These are phyloP conservation scores for Penicillium macrosclerotiorum DNA, from an alignment of 495 filamentous ascomycete genomes.

Conservation along the genomic window DNA sequence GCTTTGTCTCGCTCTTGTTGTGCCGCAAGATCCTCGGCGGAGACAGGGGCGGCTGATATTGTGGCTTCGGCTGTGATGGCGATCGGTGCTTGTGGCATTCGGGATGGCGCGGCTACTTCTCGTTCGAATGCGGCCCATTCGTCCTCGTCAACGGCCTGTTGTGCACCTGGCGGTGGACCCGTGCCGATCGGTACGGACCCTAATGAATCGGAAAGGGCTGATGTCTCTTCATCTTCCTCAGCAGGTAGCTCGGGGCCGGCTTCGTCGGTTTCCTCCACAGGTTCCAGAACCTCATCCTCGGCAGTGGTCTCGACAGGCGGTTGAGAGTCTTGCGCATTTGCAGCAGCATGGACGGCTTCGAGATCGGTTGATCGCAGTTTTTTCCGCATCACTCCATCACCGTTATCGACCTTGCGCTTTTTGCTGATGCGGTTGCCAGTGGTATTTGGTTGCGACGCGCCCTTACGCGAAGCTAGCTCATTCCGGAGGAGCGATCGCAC, in stretches of 20 bases:
- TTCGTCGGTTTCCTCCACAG: slow-evolving; percentile 25
- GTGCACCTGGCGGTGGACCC: slow-evolving; percentile 7
- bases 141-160: slow-evolving; percentile 63
- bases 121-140: slow-evolving; percentile 93
- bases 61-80: slow-evolving; percentile 42
- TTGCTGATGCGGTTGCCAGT: slow-evolving; percentile 46
- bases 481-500: slow-evolving; percentile 78
- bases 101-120: slow-evolving; percentile 64
- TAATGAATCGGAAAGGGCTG: slow-evolving; percentile 8
- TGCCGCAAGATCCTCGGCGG: slow-evolving; percentile 69
- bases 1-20: slow-evolving; percentile 59
- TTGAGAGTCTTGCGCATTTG: slow-evolving; percentile 16
- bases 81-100: slow-evolving; percentile 31
- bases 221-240: slow-evolving; percentile 15
- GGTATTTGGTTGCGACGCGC: slow-evolving; percentile 46
- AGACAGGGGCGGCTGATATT: slow-evolving; percentile 67
- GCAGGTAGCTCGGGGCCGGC: slow-evolving; percentile 28
- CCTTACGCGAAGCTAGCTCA: slow-evolving; percentile 74
- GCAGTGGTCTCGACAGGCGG: slow-evolving; percentile 22
- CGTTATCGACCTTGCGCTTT: slow-evolving; percentile 57
- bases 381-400: slow-evolving; percentile 47
- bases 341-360: slow-evolving; percentile 24
- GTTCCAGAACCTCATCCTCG: slow-evolving; percentile 28
- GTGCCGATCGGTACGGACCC: slow-evolving; percentile 17
- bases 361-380: slow-evolving; percentile 40